Evolutionary conservation across 2,329 filamentous ascomycete species (phyloP), one percentile per base, ranked within the genome.

Genomic region (Neospermospora avenae): DNA sequence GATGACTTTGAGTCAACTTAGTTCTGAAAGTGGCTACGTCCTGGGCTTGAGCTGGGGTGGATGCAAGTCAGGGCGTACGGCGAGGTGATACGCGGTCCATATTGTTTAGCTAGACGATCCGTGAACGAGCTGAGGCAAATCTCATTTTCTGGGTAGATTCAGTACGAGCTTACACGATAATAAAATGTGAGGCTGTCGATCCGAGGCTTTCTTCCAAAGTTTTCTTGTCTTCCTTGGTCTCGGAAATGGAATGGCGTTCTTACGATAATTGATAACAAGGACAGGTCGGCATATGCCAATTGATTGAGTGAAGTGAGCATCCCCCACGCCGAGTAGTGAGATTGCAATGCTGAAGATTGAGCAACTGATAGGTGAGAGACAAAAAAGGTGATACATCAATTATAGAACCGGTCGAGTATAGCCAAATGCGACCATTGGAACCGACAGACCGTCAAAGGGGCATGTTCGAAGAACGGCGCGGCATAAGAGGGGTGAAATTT

Each of bases 171-270:
- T 11, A 37, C 34, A 31, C 39, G 20, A 37, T 44, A 22, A 55
- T 31, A 49, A 63, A 63, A 63, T 58, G 61, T 60, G 61, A 63
- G 61, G 61, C 61, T 63, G 61, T 56, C 42, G 51, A 28, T 28
- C 53, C 51, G 37, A 25, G 39, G 34, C 24, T n/a, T 45, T 45
- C 16, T 8, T 44, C n/a, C n/a, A n/a, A n/a, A n/a, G n/a, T n/a
- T n/a, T 11, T 25, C 22, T 24, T 35, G 46, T 44, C 42, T 22
- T 48, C 42, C 31, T 31, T 49, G 31, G 37, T 55, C 39, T 55
- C 28, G 53, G 28, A 28, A 55, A 24, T n/a, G 16, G 41, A 22
- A n/a, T 54, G 28, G 44, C 18, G 28, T 35, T 39, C 20, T 35
- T 42, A 51, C 49, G 59, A 61, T 55, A 57, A 54, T 24, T 54